Percentiles rank a stretch among this genome's conserved stretches.
Conservation (phyloP, 495 filamentous ascomycete genomes). For the Penicilliopsis zonata region DNA sequence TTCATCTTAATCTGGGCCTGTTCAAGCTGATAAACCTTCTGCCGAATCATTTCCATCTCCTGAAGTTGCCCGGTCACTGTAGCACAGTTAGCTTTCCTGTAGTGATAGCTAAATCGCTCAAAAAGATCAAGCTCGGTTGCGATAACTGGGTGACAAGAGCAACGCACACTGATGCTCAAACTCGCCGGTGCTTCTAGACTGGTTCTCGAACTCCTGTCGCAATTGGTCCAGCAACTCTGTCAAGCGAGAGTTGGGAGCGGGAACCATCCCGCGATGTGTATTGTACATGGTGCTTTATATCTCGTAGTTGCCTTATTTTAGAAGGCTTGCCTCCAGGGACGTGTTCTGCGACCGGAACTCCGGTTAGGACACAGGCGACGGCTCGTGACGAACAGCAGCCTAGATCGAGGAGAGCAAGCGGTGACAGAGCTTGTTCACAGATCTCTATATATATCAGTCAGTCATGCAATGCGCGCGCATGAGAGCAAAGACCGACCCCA, state of each 20-base stretch:
- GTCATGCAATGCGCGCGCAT: no score
- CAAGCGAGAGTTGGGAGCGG: slow-evolving; percentile 61
- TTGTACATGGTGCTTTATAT: slow-evolving; percentile 73
- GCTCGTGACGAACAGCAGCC: slow-evolving; percentile 1
- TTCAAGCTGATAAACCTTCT: slow-evolving; percentile 84
- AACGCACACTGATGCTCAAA: slow-evolving; percentile 85
- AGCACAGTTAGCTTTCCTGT: no score
- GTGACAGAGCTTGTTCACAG: no score
- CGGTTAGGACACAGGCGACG: background rate
- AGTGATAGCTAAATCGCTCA: no score
- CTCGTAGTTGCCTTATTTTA: no score
- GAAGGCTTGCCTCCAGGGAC: no score
- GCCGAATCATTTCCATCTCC: slow-evolving; percentile 84
- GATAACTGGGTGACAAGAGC: no score
- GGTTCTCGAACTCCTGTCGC: slow-evolving; percentile 78
- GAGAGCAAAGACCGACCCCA: no score
- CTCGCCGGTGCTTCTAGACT: slow-evolving; percentile 61
- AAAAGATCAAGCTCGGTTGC: no score
- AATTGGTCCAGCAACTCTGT: slow-evolving; percentile 86
- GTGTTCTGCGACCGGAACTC: no score
- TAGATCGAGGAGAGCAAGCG: no score
- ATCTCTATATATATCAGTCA: slow-evolving; percentile 2
- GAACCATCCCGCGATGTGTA: slow-evolving; percentile 73
- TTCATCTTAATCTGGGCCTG: slow-evolving; percentile 78
- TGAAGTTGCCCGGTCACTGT: slow-evolving; percentile 76